Conservation (phyloP, 176 grass and related monocot genomes). For the Carex littledalei region DNA sequence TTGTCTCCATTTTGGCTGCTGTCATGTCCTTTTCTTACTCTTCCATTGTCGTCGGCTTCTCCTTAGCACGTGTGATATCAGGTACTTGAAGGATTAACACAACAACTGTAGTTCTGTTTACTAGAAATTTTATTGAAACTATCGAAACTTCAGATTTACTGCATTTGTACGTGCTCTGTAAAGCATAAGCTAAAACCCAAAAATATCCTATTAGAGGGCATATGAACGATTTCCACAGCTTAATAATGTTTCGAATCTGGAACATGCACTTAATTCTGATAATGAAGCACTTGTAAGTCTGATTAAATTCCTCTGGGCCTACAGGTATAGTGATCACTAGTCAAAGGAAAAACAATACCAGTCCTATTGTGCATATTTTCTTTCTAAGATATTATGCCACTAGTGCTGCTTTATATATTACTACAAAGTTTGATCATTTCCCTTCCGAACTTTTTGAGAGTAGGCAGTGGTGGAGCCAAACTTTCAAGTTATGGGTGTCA, state of each 20-base stretch:
- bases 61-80: conserved; percentile 39
- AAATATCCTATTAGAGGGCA: neutral
- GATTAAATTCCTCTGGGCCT: neutral
- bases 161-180: neutral
- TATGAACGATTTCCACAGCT: neutral
- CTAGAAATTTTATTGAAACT: neutral
- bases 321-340: neutral
- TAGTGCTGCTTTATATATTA: neutral
- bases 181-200: neutral
- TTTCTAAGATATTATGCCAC: neutral
- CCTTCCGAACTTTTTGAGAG: neutral
- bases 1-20: conserved; percentile 69
- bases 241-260: neutral
- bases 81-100: conserved; percentile 14
- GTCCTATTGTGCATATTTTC: neutral
- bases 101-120: neutral
- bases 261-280: neutral
- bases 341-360: neutral
- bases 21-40: conserved; percentile 86
- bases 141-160: neutral
- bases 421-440: neutral
- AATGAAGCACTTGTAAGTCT: neutral
- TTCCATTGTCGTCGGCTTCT: conserved; percentile 62
- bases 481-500: too few relatives aligned
- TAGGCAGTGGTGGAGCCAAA: too few relatives aligned